These are phyloP conservation scores for Setaria viridis DNA, from an alignment of 202 grass and related monocot genomes.

Conservation along the genomic window DNA sequence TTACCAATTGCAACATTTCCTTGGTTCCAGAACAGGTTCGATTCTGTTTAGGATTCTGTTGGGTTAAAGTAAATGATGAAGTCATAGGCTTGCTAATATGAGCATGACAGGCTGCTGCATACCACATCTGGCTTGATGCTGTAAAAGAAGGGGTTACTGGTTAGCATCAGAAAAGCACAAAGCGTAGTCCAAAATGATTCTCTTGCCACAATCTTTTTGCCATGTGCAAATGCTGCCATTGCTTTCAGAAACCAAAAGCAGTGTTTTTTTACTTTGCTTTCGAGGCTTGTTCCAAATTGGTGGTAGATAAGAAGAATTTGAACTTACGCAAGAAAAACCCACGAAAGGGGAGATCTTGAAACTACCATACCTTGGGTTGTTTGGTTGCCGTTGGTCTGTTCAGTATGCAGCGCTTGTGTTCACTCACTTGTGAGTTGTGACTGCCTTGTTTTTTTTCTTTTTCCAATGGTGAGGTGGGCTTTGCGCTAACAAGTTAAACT, in stretches of 20 bases:
- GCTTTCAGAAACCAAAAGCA: constrained; percentile 41
- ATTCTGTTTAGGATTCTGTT: background rate
- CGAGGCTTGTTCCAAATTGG: background rate
- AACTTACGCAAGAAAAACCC: background rate
- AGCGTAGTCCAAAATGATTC: background rate
- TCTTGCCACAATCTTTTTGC: constrained; percentile 13
- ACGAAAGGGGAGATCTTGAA: background rate
- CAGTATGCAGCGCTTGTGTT: background rate
- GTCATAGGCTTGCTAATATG: background rate
- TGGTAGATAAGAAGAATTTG: constrained; percentile 1
- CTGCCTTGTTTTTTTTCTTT: background rate
- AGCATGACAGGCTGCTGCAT: background rate
- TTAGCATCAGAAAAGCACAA: constrained; percentile 23
- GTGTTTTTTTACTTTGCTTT: constrained; percentile 24
- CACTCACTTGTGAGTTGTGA: background rate
- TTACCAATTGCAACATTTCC: constrained; percentile 16
- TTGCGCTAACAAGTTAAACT: background rate
- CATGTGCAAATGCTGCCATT: constrained; percentile 17
- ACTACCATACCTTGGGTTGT: background rate
- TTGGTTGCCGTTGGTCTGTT: constrained; percentile 14
- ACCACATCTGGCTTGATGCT: background rate
- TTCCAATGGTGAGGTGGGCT: background rate
- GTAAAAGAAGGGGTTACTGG: background rate
- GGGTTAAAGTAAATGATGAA: background rate
- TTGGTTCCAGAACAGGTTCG: background rate